Conservation (phyloP, 441 rosid genomes). For the Gossypium lobatum region DNA sequence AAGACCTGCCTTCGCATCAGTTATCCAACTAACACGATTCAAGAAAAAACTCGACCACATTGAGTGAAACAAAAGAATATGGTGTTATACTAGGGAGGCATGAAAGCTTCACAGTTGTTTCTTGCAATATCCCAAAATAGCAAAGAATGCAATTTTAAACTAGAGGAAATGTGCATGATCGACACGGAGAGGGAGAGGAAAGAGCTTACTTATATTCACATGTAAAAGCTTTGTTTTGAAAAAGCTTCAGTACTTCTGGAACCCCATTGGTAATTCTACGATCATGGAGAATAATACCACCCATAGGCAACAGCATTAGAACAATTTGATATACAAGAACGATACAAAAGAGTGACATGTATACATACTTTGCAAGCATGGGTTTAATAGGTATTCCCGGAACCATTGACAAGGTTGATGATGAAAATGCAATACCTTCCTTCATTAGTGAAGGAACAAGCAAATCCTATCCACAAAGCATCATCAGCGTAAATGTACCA, state of each 20-base stretch:
- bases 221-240: slow-evolving; percentile 65
- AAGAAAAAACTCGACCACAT: background rate
- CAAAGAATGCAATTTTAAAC: background rate
- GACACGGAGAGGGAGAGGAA: slow-evolving; percentile 7
- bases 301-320: slow-evolving; percentile 16
- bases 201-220: slow-evolving; percentile 80
- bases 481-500: background rate
- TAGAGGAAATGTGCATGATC: background rate
- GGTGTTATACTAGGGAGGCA: background rate
- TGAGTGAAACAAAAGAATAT: background rate
- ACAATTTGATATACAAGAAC: background rate
- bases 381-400: slow-evolving; percentile 87
- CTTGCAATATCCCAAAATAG: background rate
- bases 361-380: slow-evolving; percentile 81
- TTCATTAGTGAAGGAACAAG: slow-evolving; percentile 64
- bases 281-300: slow-evolving; percentile 5
- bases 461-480: slow-evolving; percentile 50
- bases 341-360: slow-evolving; percentile 12
- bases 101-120: background rate
- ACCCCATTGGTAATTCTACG: slow-evolving; percentile 74
- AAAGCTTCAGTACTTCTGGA: slow-evolving; percentile 47
- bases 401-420: slow-evolving; percentile 66
- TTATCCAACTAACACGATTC: background rate
- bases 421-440: slow-evolving; percentile 59
- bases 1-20: background rate